Base-by-base conservation (phyloP, 2,329 filamentous ascomycete species). In the Microdochium paspali region DNA sequence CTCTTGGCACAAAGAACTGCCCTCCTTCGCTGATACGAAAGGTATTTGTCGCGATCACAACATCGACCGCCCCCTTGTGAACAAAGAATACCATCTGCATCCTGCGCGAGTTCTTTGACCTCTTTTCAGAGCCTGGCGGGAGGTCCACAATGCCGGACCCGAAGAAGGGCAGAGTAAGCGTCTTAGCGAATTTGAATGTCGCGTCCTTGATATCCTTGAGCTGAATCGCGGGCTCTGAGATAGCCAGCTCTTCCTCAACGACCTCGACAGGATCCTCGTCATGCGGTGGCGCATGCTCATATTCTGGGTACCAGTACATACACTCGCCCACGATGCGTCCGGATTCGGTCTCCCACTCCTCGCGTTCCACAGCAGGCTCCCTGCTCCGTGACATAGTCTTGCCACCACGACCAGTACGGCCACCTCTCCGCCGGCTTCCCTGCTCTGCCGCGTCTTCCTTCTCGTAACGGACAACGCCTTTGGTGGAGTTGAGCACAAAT, bases 51-150 rank as follows among this genome's bases (percentile, higher is more conserved):
- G 85, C 81, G 44, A 95, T 79, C 24, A 81, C 85, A 20, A 95
- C 90, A 54, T 82, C 74, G 20, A 96, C 89, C 53, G 85, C 82
- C 21, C 93, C 93, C 42, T 79, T 77, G 56, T 89, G 84, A 25
- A 98, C 85, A 57, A 95, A 96, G 65, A 97, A 97, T 1, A 87
- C 84, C 85, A 98, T 93, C 61, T 96, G 90, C 88, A 96, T 97
- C 69, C 87, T 90, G 52, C 91, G 79, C 30, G 87, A 86, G 66
- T 96, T 97, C 74, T 97, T 97, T 44, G 84, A 80, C 56, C 84
- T 81, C 72, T 98, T 98, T 61, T 86, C 80, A 26, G 87, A 82
- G 2, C 85, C 84, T 0, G 88, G 84, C 5, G 89, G 87, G 45
- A 98, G 71, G 58, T 97, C 91, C 31, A 98, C 87, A 46, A 97